Conservation (phyloP, 2,329 filamentous ascomycete species). For the Colletotrichum paranaense region DNA sequence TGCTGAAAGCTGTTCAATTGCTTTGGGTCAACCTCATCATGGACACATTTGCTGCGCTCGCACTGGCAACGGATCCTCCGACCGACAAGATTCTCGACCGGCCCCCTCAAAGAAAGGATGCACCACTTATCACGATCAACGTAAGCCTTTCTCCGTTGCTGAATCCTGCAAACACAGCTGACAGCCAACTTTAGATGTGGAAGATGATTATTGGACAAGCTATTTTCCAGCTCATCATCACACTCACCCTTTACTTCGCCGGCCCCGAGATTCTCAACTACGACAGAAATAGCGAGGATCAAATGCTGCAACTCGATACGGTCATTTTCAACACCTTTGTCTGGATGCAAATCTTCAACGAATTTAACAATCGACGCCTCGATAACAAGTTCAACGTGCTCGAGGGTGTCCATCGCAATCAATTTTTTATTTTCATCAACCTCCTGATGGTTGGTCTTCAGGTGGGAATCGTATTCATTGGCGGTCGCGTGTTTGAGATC, state of each 20-base stretch:
- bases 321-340: slow-evolving; percentile 89
- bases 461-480: slow-evolving; percentile 67
- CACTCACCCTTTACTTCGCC: slow-evolving; percentile 49
- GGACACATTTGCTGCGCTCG: slow-evolving; percentile 69
- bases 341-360: slow-evolving; percentile 84
- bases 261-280: slow-evolving; percentile 21
- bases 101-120: slow-evolving; percentile 57
- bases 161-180: background rate
- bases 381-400: slow-evolving; percentile 73
- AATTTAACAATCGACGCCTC: slow-evolving; percentile 72
- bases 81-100: slow-evolving; percentile 46
- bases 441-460: slow-evolving; percentile 67
- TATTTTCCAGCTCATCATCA: slow-evolving; percentile 69
- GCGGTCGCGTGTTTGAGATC: slow-evolving; percentile 61
- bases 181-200: slow-evolving; percentile 52
- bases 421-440: slow-evolving; percentile 68
- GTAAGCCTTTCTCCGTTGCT: slow-evolving; percentile 39
- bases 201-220: slow-evolving; percentile 74
- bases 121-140: slow-evolving; percentile 13
- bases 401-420: slow-evolving; percentile 66
- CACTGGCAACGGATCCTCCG: slow-evolving; percentile 50
- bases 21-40: slow-evolving; percentile 74
- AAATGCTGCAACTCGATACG: slow-evolving; percentile 62
- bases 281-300: slow-evolving; percentile 4
- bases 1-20: slow-evolving; percentile 69